Evolutionary conservation across 176 grass and related monocot species (phyloP).

Genomic region (Dactylis glomerata): DNA sequence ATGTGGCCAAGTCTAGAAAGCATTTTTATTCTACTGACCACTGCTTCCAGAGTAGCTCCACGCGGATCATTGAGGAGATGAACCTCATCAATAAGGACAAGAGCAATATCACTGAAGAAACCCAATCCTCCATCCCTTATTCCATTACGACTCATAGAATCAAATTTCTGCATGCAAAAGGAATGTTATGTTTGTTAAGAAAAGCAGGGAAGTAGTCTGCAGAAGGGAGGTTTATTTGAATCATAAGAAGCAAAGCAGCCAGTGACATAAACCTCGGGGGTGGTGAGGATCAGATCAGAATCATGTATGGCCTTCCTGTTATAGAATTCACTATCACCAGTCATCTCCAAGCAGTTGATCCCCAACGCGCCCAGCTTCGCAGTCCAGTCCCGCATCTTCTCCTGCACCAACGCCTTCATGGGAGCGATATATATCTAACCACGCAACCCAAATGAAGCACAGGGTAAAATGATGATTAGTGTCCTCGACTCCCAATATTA

Average conservation of each 20-base stretch:
- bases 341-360: conserved; percentile 94
- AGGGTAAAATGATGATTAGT: background rate
- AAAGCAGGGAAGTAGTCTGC: background rate
- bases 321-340: conserved; percentile 74
- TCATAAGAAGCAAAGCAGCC: conserved; percentile 14
- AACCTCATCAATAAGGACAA: conserved; percentile 92
- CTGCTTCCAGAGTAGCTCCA: conserved; percentile 89
- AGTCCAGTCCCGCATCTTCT: conserved; percentile 86
- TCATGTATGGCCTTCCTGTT: conserved; percentile 69
- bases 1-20: conserved; percentile 64
- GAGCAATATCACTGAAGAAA: conserved; percentile 90
- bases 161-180: conserved; percentile 75
- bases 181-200: background rate
- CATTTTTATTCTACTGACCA: conserved; percentile 96
- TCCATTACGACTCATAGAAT: conserved; percentile 83
- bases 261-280: conserved; percentile 66
- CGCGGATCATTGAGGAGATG: conserved; percentile 92
- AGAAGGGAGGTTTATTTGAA: background rate
- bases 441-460: conserved; percentile 19
- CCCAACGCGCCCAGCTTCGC: conserved; percentile 60
- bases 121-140: conserved; percentile 71
- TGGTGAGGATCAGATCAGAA: conserved; percentile 86
- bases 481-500: background rate
- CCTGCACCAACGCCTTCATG: conserved; percentile 88
- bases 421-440: conserved; percentile 92